These are phyloP conservation scores for Dictyostelium brefeldianum DNA, from an alignment of 78 protist species.

Conservation along the genomic window DNA sequence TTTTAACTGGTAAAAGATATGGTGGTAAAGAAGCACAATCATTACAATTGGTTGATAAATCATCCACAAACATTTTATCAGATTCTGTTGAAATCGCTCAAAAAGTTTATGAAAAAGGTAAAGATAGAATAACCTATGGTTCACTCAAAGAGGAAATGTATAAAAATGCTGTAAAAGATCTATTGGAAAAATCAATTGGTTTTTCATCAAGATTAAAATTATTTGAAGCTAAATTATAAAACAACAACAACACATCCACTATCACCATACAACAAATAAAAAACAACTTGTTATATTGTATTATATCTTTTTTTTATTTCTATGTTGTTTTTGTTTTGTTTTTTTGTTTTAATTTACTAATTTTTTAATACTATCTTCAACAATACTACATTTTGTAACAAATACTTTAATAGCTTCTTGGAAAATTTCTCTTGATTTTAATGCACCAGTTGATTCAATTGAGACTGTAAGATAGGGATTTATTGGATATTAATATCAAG, in stretches of 20 bases:
- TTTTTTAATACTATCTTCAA: slow-evolving; percentile 39
- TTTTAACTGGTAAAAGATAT: slow-evolving; percentile 50
- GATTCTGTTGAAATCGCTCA: slow-evolving; percentile 26
- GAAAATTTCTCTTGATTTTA: slow-evolving; percentile 63
- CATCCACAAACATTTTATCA: background rate
- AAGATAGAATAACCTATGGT: slow-evolving; percentile 62
- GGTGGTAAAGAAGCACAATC: slow-evolving; percentile 40
- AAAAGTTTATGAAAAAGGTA: slow-evolving; percentile 41
- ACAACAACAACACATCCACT: background rate
- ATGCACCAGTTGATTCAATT: slow-evolving; percentile 80
- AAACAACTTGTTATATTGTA: background rate
- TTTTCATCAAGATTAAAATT: background rate
- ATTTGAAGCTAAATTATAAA: slow-evolving; percentile 25
- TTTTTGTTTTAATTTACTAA: background rate
- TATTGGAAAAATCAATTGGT: background rate
- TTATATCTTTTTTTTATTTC: background rate
- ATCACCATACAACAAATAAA: background rate
- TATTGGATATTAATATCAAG: background rate
- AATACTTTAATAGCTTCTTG: slow-evolving; percentile 77
- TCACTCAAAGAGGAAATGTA: slow-evolving; percentile 51
- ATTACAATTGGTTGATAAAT: slow-evolving; percentile 28
- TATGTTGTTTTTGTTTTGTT: background rate
- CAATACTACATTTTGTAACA: slow-evolving; percentile 65
- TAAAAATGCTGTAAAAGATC: background rate
- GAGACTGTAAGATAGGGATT: slow-evolving; percentile 29